Percentiles rank a stretch among this genome's conserved stretches.
Conservation (phyloP, 352 stramenopile genomes). For the Phytophthora sp. region DNA sequence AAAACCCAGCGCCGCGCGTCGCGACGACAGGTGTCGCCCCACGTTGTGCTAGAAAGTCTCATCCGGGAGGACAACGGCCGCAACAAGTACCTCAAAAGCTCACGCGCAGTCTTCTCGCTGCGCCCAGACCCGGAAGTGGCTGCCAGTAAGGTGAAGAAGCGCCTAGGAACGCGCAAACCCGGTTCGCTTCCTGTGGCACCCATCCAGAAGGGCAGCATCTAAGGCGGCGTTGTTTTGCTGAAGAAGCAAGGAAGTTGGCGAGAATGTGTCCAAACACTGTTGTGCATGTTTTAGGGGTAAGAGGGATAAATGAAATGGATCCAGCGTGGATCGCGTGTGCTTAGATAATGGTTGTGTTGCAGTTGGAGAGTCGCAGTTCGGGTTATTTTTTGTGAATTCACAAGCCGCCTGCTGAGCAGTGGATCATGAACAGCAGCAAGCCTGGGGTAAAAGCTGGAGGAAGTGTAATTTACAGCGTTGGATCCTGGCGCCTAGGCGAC, state of each 20-base stretch:
- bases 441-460: constrained; percentile 14
- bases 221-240: constrained; percentile 16
- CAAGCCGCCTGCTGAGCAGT: background rate
- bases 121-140: constrained; percentile 77
- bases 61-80: constrained; percentile 79
- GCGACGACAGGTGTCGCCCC: constrained; percentile 68
- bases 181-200: constrained; percentile 61
- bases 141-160: constrained; percentile 78
- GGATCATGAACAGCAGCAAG: constrained; percentile 13
- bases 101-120: constrained; percentile 73
- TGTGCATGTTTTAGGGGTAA: constrained; percentile 37
- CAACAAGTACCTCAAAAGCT: constrained; percentile 88
- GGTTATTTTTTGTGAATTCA: constrained; percentile 23
- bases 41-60: constrained; percentile 82
- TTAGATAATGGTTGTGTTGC: constrained; percentile 6
- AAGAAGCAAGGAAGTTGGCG: constrained; percentile 12
- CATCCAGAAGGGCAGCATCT: constrained; percentile 81
- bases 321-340: constrained; percentile 15
- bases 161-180: constrained; percentile 66
- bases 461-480: constrained; percentile 65
- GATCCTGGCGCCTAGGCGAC: constrained; percentile 71
- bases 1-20: constrained; percentile 73
- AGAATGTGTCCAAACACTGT: constrained; percentile 29
- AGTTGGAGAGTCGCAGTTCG: constrained; percentile 5
- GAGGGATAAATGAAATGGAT: constrained; percentile 32